Evolutionary conservation across 164 flowering plant genomes (phyloP).

Genomic region (Brasenia schreberi): DNA sequence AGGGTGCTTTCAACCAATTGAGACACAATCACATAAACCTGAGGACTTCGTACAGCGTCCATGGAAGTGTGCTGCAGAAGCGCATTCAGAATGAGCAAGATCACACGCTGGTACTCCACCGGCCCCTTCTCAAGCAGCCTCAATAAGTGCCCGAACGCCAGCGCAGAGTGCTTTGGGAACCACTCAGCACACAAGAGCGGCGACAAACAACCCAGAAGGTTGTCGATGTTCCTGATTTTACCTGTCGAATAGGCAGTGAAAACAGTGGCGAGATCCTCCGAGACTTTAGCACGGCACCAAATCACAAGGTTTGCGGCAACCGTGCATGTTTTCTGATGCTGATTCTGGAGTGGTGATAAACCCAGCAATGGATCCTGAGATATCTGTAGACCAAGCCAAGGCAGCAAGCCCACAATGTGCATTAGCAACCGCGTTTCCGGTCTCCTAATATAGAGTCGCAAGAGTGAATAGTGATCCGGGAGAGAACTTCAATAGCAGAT

Average conservation of each 20-base stretch:
- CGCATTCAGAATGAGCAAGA: conserved; percentile 90
- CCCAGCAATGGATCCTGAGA: conserved; percentile 43
- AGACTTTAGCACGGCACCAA: conserved; percentile 81
- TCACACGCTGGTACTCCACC: conserved; percentile 79
- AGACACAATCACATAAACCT: conserved; percentile 91
- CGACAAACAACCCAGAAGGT: conserved; percentile 74
- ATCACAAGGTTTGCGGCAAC: conserved; percentile 68
- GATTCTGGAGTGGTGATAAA: conserved; percentile 55
- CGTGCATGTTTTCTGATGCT: conserved; percentile 73
- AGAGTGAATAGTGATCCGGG: conserved; percentile 72
- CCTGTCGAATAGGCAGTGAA: conserved; percentile 70
- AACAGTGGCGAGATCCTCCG: conserved; percentile 70
- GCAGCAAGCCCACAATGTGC: conserved; percentile 93
- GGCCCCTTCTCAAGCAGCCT: conserved; percentile 91
- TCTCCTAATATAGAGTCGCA: conserved; percentile 96
- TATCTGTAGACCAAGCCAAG: conserved; percentile 96
- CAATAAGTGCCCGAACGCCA: conserved; percentile 90
- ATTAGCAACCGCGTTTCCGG: conserved; percentile 82
- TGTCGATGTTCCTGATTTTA: conserved; percentile 52
- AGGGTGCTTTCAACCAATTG: conserved; percentile 93
- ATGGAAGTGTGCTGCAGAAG: conserved; percentile 91
- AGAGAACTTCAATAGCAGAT: conserved; percentile 83
- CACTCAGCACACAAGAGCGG: conserved; percentile 78
- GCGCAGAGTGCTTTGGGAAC: conserved; percentile 94
- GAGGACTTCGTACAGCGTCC: conserved; percentile 96